Evolutionary conservation across 768 basidiomycete species (phyloP), one percentile per base, ranked within the genome.

Genomic region (Trametes cinnabarina): DNA sequence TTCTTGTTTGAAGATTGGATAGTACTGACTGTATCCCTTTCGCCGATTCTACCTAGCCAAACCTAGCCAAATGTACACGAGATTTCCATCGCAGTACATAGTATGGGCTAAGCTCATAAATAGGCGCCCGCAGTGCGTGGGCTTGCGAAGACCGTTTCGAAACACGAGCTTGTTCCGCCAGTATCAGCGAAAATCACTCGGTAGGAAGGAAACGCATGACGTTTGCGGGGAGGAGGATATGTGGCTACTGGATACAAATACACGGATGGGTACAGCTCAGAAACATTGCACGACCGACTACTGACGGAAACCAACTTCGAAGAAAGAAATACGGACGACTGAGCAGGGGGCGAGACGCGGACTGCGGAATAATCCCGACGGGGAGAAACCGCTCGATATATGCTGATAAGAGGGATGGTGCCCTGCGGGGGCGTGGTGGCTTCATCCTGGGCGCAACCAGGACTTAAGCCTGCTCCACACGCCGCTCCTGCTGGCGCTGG

Each of bases 401-500:
- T 48, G 34, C 32, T 43, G 42, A 49, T 39, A 44, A 20, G 19
- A 17, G 44, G 12, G 2, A 47, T 20, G 37, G 47, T n/a, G 48
- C 50, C 53, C 34, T 23, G 15, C 41, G 5, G 22, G 19, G 20
- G 19, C 19, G 22, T 42, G 3, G 22, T 4, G 34, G 14, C 23
- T 23, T 57, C 55, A 58, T 32, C 58, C 47, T 2, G 57, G 43
- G 46, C 72, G 68, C 43, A 78, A 67, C 77, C 79, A 82, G 14
- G 73, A 73, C 65, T 73, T 79, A 57, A 79, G 61, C 60, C 68
- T 76, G 46, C 70, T 62, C 79, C 79, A 82, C 34, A 69, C 40
- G 23, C 67, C 61, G n/a, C 47, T 32, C 30, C 30, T 32, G 12
- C 30, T 32, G 30, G 30, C 41, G 47, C 58, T 51, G 20, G 52